phyloP scores from a whole-genome alignment of 2,329 filamentous ascomycete genomes.

The Fusarium gaditjirri region DNA sequence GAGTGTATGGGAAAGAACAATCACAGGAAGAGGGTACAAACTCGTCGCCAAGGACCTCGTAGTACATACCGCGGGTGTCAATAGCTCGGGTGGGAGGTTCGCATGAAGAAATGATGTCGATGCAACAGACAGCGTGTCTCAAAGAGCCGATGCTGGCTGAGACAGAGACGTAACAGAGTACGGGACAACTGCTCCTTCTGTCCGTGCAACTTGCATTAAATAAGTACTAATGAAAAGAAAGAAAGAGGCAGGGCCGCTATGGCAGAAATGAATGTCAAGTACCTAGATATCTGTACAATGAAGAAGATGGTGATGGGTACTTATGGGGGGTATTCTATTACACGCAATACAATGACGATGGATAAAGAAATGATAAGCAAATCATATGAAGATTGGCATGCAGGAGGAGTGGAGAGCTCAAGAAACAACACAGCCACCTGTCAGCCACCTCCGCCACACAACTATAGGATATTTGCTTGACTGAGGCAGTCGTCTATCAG shows the following conservation, averaged over 20 bases:
- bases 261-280: slow-evolving; percentile 17
- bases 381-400: slow-evolving; percentile 27
- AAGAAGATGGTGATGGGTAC: slow-evolving; percentile 2
- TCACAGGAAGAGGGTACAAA: neutral
- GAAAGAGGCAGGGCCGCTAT: neutral
- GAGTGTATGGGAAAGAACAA: neutral
- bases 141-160: slow-evolving; percentile 26
- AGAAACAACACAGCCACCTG: slow-evolving; percentile 1
- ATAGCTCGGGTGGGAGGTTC: slow-evolving; percentile 23
- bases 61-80: slow-evolving; percentile 34
- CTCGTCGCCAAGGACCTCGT: slow-evolving; percentile 6
- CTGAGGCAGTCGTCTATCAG: neutral
- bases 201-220: neutral
- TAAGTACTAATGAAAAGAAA: neutral
- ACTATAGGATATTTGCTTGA: neutral
- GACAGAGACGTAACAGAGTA: slow-evolving; percentile 16
- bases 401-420: slow-evolving; percentile 28
- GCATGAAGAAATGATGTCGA: slow-evolving; percentile 30
- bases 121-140: slow-evolving; percentile 44
- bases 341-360: slow-evolving; percentile 20
- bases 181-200: slow-evolving; percentile 9
- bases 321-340: neutral
- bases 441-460: slow-evolving; percentile 22
- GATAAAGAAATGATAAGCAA: slow-evolving; percentile 30
- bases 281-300: neutral